Evolutionary conservation across 805 yeast species (phyloP), one percentile per base, ranked within the genome.

Genomic region (Millerozyma miso): DNA sequence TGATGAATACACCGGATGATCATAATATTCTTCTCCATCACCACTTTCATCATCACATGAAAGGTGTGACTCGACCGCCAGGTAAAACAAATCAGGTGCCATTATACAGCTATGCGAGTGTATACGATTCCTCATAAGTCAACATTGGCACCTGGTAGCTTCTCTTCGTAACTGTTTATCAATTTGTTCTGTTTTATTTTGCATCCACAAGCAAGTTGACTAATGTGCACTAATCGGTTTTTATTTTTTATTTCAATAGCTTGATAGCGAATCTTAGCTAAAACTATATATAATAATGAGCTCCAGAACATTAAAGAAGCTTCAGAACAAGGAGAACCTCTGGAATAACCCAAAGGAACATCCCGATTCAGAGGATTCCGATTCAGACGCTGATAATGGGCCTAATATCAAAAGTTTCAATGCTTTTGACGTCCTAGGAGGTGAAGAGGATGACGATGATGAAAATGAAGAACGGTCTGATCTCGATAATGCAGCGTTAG

Each of bases 231-330:
- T n/a, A 32, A 32, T 32, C 34, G n/a, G 14, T 5, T 32, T n/a
- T 32, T 32, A 32, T 13, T 23, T 15, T 8, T n/a, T n/a, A n/a
- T n/a, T n/a, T n/a, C n/a, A n/a, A n/a, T n/a, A n/a, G n/a, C n/a
- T n/a, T n/a, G n/a, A n/a, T n/a, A n/a, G n/a, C n/a, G n/a, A n/a
- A n/a, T n/a, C n/a, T n/a, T n/a, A n/a, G 14, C n/a, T n/a, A 32
- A 32, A n/a, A 7, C 17, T 32, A 13, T 37, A 7, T 20, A 4
- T 26, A 12, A 40, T 7, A 10, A 76, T 77, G 81, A 74, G 80
- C 59, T 71, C 77, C 1, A 66, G 81, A 50, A 77, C 76, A 4
- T 58, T 77, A 37, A 69, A 69, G 47, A 63, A 68, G 42, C 55
- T 77, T 10, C 73, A 74, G 44, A 23, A 23, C 10, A 23, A 23